Evolutionary conservation across 106 monocot species (phyloP), one percentile per base, ranked within the genome.

Genomic region (Hemerocallis citrina): DNA sequence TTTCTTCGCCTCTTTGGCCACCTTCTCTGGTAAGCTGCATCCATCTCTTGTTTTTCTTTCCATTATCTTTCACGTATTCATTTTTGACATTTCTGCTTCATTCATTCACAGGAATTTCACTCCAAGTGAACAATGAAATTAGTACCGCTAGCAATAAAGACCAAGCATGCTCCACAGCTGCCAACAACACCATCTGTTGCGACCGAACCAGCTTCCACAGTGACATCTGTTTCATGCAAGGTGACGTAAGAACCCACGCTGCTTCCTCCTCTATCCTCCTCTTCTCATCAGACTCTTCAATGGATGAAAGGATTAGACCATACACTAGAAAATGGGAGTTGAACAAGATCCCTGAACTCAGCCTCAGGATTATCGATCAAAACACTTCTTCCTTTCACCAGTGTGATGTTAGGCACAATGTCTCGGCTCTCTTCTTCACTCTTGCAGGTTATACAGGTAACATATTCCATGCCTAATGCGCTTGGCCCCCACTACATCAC

Each of bases 391-490:
- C 33, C 20, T 36, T 36, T 58, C 21, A 34, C 20, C 36, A 6
- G 7, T 14, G 62, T 59, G 2, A 51, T 64, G 23, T 70, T 88
- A n/a, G 83, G 88, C 12, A 58, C 67, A 31, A 65, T 16, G 79
- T 41, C 47, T 62, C 84, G 14, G 89, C 77, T 25, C 44, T 89
- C n/a, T 43, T 89, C 29, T 89, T 89, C 74, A 77, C 77, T 42
- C 59, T 74, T 15, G 89, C 84, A 1, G 89, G 89, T 7, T 89
- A 84, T 77, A 84, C 89, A 6, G 89, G 89, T 20, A 89, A 89
- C 62, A 27, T 81, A 9, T 84, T 64, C 75, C 89, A 84, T 52
- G 89, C 66, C 29, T 84, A 74, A 89, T 56, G 80, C 77, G 6
- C 57, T 89, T 3, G 24, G 84, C 37, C 89, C 89, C 6, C 72